phyloP scores from a whole-genome alignment of 2,329 filamentous ascomycete genomes.

The Neofusicoccum umdonicola region DNA sequence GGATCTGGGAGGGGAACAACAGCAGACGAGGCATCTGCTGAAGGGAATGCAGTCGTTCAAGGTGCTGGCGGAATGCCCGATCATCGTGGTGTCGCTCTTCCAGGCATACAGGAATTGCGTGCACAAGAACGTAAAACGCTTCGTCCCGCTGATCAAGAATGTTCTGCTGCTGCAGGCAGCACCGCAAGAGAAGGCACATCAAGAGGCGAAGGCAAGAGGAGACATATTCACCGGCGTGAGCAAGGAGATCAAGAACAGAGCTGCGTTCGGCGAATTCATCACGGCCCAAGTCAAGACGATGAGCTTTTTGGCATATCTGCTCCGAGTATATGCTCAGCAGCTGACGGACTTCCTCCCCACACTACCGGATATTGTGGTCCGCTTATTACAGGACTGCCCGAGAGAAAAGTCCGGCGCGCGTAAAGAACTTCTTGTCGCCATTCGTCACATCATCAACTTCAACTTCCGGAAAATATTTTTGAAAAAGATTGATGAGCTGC shows the following conservation, averaged over 20 bases:
- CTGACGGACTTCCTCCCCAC: constrained; percentile 83
- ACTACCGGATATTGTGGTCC: constrained; percentile 84
- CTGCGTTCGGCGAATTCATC: constrained; percentile 95
- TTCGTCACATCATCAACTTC: constrained; percentile 98
- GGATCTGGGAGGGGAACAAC: constrained; percentile 80
- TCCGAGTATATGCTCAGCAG: constrained; percentile 83
- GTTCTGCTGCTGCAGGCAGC: constrained; percentile 86
- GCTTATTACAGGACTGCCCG: constrained; percentile 88
- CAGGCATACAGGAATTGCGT: constrained; percentile 84
- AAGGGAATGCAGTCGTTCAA: constrained; percentile 99
- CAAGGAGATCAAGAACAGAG: constrained; percentile 87
- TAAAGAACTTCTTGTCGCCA: constrained; percentile 93
- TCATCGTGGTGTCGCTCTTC: constrained; percentile 97
- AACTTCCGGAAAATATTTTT: constrained; percentile 96
- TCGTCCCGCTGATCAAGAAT: constrained; percentile 90
- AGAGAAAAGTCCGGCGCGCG: constrained; percentile 89
- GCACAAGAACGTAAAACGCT: constrained; percentile 79
- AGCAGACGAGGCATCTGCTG: constrained; percentile 74
- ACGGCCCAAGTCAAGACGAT: constrained; percentile 98
- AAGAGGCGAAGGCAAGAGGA: constrained; percentile 73
- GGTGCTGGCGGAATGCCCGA: constrained; percentile 94
- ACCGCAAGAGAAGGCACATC: constrained; percentile 88
- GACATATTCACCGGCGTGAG: constrained; percentile 91
- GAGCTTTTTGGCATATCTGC: constrained; percentile 93
- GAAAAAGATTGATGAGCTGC: constrained; percentile 86